phyloP scores from a whole-genome alignment of 1,139 yeast species.

The Hyphopichia burtonii region DNA sequence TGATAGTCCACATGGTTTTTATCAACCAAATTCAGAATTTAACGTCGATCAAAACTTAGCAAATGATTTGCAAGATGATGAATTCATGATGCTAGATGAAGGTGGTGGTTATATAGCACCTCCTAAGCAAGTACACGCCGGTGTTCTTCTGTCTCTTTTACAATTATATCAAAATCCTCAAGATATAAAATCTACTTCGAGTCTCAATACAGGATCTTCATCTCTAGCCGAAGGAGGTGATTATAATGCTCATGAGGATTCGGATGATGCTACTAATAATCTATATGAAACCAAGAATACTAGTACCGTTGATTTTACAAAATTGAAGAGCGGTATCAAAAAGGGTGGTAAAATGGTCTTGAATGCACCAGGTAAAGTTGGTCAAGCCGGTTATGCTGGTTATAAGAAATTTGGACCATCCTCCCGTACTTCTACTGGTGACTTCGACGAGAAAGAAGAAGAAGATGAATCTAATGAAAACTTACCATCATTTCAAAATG shows the following conservation, averaged over 20 bases:
- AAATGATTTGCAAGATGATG: conserved; percentile 30
- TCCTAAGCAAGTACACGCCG: conserved; percentile 21
- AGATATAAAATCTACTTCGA: conserved; percentile 12
- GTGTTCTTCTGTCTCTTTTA: conserved; percentile 19
- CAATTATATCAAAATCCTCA: conserved; percentile 21
- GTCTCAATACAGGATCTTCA: conserved; percentile 4
- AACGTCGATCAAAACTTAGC: conserved; percentile 32
- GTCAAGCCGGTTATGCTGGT: background rate
- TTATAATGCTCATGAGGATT: background rate
- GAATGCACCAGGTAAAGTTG: conserved; percentile 12
- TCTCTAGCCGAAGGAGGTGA: background rate
- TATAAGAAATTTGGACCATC: conserved; percentile 2
- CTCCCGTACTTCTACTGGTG: background rate
- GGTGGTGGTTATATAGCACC: conserved; percentile 56
- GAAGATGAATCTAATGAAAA: conserved; percentile 10
- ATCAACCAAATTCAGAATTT: conserved; percentile 49
- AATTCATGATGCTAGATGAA: conserved; percentile 34
- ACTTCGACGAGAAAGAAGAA: conserved; percentile 8
- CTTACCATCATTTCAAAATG: conserved; percentile 47
- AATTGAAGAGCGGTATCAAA: conserved; percentile 7
- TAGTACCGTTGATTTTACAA: conserved; percentile 11
- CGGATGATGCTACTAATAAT: conserved; percentile 3
- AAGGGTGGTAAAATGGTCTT: conserved; percentile 9
- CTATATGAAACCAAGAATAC: conserved; percentile 5
- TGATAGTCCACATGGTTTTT: conserved; percentile 18